Conservation (phyloP, 768 basidiomycete species). For the Daedaleopsis sinensis region DNA sequence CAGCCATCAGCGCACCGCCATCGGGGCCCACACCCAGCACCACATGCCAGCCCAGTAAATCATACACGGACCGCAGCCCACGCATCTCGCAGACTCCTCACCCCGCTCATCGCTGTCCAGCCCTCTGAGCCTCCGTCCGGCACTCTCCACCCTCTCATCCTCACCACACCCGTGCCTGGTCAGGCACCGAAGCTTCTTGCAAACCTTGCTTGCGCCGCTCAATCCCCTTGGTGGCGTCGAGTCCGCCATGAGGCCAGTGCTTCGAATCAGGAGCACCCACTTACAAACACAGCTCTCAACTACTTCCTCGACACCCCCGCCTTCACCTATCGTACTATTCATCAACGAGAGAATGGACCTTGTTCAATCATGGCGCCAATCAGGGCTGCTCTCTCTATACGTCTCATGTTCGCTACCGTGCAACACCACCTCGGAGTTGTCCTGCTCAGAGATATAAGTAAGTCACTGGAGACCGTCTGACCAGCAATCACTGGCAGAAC, state of each 20-base stretch:
- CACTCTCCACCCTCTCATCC: not conserved
- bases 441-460: too few species aligned
- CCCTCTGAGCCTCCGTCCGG: not conserved
- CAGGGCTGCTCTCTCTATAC: too few species aligned
- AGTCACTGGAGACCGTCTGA: too few species aligned
- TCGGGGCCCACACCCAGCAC: not conserved
- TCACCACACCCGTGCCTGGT: conserved; percentile 14
- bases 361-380: too few species aligned
- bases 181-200: conserved; percentile 19
- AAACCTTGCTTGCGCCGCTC: conserved; percentile 9
- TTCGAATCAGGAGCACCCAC: conserved; percentile 4
- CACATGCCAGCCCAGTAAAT: too few species aligned
- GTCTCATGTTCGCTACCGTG: too few species aligned
- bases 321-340: not conserved
- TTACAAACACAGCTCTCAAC: not conserved
- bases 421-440: too few species aligned
- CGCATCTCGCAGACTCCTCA: not conserved
- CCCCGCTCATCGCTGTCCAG: conserved; percentile 4
- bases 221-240: conserved; percentile 8
- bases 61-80: not conserved
- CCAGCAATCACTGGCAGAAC: too few species aligned
- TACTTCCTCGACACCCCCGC: not conserved
- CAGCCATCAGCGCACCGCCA: conserved; percentile 3
- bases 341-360: too few species aligned
- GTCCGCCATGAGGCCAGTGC: conserved; percentile 8